These are phyloP conservation scores for Picea mariana DNA, from an alignment of 83 land plant genomes.

Conservation along the genomic window DNA sequence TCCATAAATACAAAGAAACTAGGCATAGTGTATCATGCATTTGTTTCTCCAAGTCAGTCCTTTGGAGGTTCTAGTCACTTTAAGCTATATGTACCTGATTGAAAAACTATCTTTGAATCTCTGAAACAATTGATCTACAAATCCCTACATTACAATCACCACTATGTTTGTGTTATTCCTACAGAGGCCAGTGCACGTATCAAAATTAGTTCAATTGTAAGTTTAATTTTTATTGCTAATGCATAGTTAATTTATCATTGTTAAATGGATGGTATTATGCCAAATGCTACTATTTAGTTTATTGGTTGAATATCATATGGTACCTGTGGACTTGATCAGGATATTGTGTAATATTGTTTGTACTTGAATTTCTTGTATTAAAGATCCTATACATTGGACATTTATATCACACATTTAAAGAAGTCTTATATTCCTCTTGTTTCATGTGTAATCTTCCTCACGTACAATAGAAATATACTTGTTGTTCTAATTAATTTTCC, in stretches of 20 bases:
- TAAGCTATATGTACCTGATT: background rate
- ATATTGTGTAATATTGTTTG: no score
- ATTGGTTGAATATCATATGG: no score
- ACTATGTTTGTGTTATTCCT: conserved; percentile 89
- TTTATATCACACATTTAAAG: background rate
- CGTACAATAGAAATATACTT: no score
- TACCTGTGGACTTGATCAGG: no score
- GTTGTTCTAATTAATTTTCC: background rate
- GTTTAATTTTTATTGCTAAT: conserved; percentile 14
- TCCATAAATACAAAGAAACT: background rate
- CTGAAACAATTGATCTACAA: background rate
- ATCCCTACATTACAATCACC: conserved; percentile 1
- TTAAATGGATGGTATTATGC: no score
- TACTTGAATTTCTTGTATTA: conserved; percentile 9
- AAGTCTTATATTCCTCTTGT: no score
- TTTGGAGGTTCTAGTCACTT: conserved; percentile 1
- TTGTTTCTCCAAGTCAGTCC: conserved; percentile 7
- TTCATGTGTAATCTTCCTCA: no score
- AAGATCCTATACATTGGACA: background rate
- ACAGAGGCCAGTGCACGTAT: conserved; percentile 80
- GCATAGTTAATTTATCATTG: no score
- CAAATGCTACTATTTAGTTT: no score
- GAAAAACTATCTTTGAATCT: background rate
- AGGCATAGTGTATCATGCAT: background rate
- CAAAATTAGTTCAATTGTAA: conserved; percentile 86